Conservation (phyloP, 2,329 filamentous ascomycete species). For the Pseudogymnoascus sp. region DNA sequence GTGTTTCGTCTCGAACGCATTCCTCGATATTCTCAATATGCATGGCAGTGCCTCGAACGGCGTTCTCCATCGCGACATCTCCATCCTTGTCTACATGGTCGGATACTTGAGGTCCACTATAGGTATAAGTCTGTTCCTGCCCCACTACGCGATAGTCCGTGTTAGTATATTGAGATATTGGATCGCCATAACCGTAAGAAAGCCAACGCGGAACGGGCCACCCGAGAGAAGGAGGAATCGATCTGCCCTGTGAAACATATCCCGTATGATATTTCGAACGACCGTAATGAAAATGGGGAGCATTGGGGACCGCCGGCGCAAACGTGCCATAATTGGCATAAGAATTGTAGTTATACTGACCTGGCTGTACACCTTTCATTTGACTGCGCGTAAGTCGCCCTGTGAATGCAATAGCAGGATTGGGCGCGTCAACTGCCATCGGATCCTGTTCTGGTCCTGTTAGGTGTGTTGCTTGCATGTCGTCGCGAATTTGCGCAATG, state of each 20-base stretch:
- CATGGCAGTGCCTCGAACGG: background rate
- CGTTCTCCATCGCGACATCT: background rate
- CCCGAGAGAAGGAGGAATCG: background rate
- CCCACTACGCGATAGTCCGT: constrained; percentile 9
- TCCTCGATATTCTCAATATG: background rate
- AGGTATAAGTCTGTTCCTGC: background rate
- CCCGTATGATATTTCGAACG: background rate
- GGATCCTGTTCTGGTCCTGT: background rate
- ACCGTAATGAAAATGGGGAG: constrained; percentile 2
- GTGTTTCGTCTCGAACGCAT: background rate
- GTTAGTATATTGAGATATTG: constrained; percentile 5
- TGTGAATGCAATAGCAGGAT: background rate
- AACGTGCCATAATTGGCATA: constrained; percentile 10
- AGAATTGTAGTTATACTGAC: constrained; percentile 25
- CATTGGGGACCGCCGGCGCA: constrained; percentile 2
- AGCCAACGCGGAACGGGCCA: background rate
- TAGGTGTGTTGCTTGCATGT: background rate
- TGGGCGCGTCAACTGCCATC: constrained; percentile 2
- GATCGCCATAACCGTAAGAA: constrained; percentile 1
- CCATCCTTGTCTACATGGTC: background rate
- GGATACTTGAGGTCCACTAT: background rate
- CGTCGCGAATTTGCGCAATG: constrained; percentile 4
- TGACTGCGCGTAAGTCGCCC: constrained; percentile 24
- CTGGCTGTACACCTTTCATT: constrained; percentile 25
- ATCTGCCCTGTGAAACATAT: background rate